phyloP scores from a whole-genome alignment of 257 asterid genomes.

The Rhazya stricta region DNA sequence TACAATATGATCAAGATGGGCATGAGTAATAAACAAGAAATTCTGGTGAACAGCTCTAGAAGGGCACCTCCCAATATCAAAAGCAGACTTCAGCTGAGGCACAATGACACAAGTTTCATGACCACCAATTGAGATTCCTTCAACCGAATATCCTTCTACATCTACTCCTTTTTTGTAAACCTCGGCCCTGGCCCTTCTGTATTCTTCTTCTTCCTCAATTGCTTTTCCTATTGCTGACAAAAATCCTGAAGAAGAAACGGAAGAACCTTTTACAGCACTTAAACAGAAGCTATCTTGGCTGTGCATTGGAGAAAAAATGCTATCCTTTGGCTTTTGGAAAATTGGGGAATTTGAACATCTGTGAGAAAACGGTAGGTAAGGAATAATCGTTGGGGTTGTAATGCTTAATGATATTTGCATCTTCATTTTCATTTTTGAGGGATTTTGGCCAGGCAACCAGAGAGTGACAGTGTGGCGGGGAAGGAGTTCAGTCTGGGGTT shows the following conservation, averaged over 20 bases:
- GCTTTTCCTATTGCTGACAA: slow-evolving; percentile 75
- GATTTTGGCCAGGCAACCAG: too few relatives aligned
- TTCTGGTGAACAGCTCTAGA: slow-evolving; percentile 80
- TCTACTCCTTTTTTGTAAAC: slow-evolving; percentile 58
- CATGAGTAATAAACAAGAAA: slow-evolving; percentile 90
- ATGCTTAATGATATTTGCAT: not conserved
- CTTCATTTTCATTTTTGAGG: not conserved
- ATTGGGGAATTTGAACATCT: not conserved
- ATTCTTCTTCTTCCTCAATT: slow-evolving; percentile 84
- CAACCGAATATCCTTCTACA: slow-evolving; percentile 67
- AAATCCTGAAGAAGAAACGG: slow-evolving; percentile 46
- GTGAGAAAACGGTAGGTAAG: not conserved
- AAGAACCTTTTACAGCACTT: slow-evolving; percentile 26
- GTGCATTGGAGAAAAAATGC: not conserved
- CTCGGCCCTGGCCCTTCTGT: slow-evolving; percentile 90
- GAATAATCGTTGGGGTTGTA: not conserved
- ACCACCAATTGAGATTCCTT: slow-evolving; percentile 89
- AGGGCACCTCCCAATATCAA: slow-evolving; percentile 97
- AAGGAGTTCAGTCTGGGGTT: too few relatives aligned
- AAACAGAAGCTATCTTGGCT: not conserved
- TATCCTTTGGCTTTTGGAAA: not conserved
- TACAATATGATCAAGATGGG: slow-evolving; percentile 99
- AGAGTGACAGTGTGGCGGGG: too few relatives aligned
- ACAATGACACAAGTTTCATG: slow-evolving; percentile 89
- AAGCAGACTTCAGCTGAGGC: slow-evolving; percentile 87